These are phyloP conservation scores for Sindora glabra DNA, from an alignment of 306 rosid species.

Conservation along the genomic window DNA sequence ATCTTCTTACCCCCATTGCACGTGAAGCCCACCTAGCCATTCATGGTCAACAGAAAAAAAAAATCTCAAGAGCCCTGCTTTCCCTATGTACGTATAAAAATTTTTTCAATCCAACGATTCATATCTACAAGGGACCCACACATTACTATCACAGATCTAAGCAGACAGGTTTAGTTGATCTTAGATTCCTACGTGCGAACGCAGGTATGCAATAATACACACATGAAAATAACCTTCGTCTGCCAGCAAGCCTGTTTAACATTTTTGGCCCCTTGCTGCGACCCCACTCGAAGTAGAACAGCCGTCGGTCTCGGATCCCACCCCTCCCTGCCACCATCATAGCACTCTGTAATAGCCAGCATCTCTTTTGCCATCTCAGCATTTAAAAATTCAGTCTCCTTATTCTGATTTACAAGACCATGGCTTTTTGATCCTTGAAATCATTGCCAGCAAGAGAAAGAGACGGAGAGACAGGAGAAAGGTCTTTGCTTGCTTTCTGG, in stretches of 20 bases:
- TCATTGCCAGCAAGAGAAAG: not conserved
- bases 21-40: too few species aligned
- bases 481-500: conserved; percentile 18
- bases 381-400: conserved; percentile 8
- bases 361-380: not conserved
- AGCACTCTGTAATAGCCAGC: not conserved
- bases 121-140: too few species aligned
- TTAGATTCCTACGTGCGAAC: not conserved
- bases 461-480: not conserved
- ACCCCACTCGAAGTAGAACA: not conserved
- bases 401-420: not conserved
- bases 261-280: not conserved
- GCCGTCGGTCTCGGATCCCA: conserved; percentile 4
- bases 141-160: too few species aligned
- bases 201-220: not conserved
- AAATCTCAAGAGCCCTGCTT: too few species aligned
- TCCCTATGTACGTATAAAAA: too few species aligned
- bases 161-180: too few species aligned
- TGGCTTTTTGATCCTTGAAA: conserved; percentile 5
- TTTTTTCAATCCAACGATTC: not conserved
- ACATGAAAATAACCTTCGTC: not conserved
- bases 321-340: not conserved
- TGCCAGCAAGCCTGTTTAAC: too few species aligned
- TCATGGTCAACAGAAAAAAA: too few species aligned
- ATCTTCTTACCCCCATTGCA: too few species aligned